phyloP scores from a whole-genome alignment of 176 grass and related monocot species.

The Stipa capillata region DNA sequence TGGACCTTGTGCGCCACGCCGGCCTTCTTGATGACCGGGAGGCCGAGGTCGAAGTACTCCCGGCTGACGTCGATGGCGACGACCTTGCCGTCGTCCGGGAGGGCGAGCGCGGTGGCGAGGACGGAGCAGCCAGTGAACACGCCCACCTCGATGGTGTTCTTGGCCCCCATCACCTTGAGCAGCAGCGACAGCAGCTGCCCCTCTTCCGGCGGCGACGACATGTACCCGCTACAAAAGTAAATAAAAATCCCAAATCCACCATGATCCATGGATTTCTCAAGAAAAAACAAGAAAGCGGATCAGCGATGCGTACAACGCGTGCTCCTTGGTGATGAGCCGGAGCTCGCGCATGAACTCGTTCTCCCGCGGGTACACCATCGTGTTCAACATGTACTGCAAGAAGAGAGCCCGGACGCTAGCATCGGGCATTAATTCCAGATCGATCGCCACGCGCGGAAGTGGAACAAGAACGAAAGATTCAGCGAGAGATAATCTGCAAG shows the following conservation, averaged over 20 bases:
- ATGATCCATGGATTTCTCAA: background rate
- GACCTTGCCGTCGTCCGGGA: slow-evolving; percentile 68
- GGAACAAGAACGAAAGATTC: background rate
- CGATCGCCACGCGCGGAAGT: background rate
- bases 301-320: slow-evolving; percentile 27
- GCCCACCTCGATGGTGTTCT: slow-evolving; percentile 68
- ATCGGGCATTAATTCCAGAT: background rate
- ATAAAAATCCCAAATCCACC: too few species aligned
- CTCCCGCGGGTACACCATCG: slow-evolving; percentile 62
- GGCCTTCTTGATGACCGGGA: slow-evolving; percentile 36
- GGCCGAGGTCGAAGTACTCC: slow-evolving; percentile 37
- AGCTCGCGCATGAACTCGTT: slow-evolving; percentile 63
- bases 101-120: slow-evolving; percentile 64
- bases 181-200: slow-evolving; percentile 45
- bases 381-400: slow-evolving; percentile 60
- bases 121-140: slow-evolving; percentile 80
- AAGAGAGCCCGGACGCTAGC: too few species aligned
- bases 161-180: slow-evolving; percentile 66
- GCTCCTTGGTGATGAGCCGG: slow-evolving; percentile 36
- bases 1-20: slow-evolving; percentile 58
- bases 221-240: slow-evolving; percentile 30
- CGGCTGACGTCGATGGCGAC: slow-evolving; percentile 36
- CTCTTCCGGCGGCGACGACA: slow-evolving; percentile 52
- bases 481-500: too few species aligned
- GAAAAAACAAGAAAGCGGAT: background rate